Conservation (phyloP, 1,284 basidiomycete species). For the Pterulicium gracile region DNA sequence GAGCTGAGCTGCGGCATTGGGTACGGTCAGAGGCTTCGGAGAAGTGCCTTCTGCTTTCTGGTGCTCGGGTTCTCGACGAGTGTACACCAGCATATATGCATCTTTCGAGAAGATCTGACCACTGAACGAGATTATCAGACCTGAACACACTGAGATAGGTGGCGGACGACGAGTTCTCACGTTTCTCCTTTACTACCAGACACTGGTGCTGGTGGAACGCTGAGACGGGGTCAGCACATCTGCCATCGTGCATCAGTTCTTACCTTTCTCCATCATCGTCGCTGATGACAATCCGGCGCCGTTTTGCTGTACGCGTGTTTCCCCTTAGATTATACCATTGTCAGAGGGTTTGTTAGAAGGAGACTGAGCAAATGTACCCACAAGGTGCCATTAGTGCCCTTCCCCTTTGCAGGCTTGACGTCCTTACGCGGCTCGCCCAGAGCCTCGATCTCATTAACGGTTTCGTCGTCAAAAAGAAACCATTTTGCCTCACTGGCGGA, state of each 20-base stretch:
- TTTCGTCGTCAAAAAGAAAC: constrained; percentile 87
- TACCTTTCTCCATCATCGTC: constrained; percentile 45
- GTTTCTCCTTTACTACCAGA: constrained; percentile 4
- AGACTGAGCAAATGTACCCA: neutral
- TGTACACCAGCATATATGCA: constrained; percentile 90
- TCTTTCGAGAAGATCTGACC: constrained; percentile 57
- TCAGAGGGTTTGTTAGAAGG: too few relatives aligned
- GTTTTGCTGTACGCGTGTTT: constrained; percentile 30
- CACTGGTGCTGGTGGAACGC: constrained; percentile 1
- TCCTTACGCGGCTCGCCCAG: constrained; percentile 28
- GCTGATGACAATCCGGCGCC: constrained; percentile 45
- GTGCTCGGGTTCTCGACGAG: constrained; percentile 25
- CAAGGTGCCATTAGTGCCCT: constrained; percentile 13
- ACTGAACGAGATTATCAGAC: constrained; percentile 5
- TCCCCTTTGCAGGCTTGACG: constrained; percentile 16
- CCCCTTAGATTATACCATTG: too few relatives aligned
- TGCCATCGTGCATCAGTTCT: constrained; percentile 11
- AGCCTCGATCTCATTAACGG: constrained; percentile 49
- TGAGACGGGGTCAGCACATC: neutral
- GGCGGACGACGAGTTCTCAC: neutral
- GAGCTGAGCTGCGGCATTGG: neutral
- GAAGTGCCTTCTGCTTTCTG: neutral
- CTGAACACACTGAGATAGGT: constrained; percentile 2
- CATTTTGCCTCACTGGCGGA: constrained; percentile 48
- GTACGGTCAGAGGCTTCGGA: neutral